Conservation (phyloP, 2,329 filamentous ascomycete genomes). For the Cladosporium velox region DNA sequence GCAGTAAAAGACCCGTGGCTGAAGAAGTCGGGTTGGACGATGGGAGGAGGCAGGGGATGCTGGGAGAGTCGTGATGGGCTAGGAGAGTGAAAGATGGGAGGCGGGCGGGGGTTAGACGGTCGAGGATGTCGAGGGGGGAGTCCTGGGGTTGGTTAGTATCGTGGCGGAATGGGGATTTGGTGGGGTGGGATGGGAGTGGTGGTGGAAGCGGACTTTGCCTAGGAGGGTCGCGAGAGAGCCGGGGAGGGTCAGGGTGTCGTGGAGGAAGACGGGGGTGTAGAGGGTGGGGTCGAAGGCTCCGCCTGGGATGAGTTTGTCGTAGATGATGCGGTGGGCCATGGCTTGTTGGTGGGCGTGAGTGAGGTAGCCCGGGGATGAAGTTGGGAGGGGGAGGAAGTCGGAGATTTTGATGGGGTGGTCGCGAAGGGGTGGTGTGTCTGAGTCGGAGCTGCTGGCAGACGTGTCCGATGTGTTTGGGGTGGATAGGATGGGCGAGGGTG, state of each 20-base stretch:
- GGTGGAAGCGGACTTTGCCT: slow-evolving; percentile 24
- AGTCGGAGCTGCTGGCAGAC: neutral
- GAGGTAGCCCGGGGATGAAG: neutral
- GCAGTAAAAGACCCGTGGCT: slow-evolving; percentile 34
- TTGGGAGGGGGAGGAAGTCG: slow-evolving; percentile 9
- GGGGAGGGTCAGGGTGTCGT: slow-evolving; percentile 54
- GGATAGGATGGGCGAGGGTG: neutral
- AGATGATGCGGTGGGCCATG: slow-evolving; percentile 31
- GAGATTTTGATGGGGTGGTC: neutral
- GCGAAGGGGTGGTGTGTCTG: neutral
- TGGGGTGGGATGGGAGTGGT: neutral
- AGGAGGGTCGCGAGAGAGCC: slow-evolving; percentile 40
- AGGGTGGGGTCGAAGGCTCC: slow-evolving; percentile 55
- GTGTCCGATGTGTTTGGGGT: neutral
- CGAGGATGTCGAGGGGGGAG: slow-evolving; percentile 28
- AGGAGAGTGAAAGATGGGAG: neutral
- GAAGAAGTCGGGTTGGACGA: slow-evolving; percentile 19
- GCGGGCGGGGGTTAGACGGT: slow-evolving; percentile 33
- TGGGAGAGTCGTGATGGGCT: neutral
- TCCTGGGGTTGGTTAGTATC: slow-evolving; percentile 2
- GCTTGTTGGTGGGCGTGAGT: slow-evolving; percentile 29
- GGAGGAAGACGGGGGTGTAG: slow-evolving; percentile 57
- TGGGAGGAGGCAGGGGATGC: neutral
- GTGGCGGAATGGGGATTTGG: neutral
- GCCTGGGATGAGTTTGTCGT: slow-evolving; percentile 46